phyloP scores from a whole-genome alignment of 2,329 filamentous ascomycete species.

The Gyromitra esculenta region DNA sequence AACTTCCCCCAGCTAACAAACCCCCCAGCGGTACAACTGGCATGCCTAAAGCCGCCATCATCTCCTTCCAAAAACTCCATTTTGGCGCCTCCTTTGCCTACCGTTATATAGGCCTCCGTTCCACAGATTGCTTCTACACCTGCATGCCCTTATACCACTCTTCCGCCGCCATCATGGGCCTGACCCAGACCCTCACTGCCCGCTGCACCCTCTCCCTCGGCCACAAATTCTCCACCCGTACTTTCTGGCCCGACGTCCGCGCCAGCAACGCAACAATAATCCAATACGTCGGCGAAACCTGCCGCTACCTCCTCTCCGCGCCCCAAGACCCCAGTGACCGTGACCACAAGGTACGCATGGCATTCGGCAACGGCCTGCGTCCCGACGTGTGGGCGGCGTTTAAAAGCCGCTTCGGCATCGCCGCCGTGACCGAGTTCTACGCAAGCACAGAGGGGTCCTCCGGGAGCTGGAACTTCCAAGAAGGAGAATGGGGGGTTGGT shows the following conservation, averaged over 20 bases:
- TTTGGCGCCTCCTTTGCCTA: conserved; percentile 66
- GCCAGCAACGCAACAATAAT: conserved; percentile 76
- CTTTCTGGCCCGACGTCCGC: conserved; percentile 81
- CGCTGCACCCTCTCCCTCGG: conserved; percentile 77
- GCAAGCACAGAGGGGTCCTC: conserved; percentile 77
- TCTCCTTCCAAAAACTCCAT: conserved; percentile 75
- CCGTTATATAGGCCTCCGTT: conserved; percentile 68
- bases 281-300: conserved; percentile 89
- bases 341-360: conserved; percentile 75
- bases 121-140: conserved; percentile 77
- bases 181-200: conserved; percentile 69
- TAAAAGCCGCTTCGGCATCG: conserved; percentile 80
- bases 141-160: conserved; percentile 92
- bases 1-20: neutral
- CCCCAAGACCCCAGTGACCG: conserved; percentile 72
- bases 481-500: conserved; percentile 77
- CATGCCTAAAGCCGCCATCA: conserved; percentile 79
- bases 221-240: conserved; percentile 78
- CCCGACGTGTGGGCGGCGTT: conserved; percentile 87
- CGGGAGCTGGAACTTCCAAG: conserved; percentile 76
- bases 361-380: conserved; percentile 85
- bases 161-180: conserved; percentile 76
- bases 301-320: conserved; percentile 79
- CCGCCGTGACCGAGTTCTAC: conserved; percentile 81
- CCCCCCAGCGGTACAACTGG: conserved; percentile 78